Evolutionary conservation across 768 basidiomycete species (phyloP).

Genomic region (Tricholoma bakamatsutake): DNA sequence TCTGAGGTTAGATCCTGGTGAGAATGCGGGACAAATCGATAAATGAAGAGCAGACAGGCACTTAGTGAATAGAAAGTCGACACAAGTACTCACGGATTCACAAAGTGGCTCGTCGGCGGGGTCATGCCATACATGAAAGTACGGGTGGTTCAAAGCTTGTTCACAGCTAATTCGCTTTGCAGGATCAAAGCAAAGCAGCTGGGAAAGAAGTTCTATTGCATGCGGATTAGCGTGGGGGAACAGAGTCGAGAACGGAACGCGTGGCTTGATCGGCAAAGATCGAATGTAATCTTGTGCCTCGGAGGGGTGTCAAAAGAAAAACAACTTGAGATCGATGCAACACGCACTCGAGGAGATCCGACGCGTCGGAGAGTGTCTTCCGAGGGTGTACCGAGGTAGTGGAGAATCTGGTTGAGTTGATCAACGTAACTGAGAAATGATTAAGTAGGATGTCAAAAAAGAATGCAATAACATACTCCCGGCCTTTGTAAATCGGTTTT

Average conservation of each 20-base stretch:
- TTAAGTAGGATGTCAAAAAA: conserved; percentile 3
- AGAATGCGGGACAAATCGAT: not conserved
- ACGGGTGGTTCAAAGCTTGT: conserved; percentile 92
- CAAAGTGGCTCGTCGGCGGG: conserved; percentile 91
- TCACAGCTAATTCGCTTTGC: conserved; percentile 95
- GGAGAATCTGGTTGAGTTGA: conserved; percentile 95
- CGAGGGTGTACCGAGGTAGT: conserved; percentile 96
- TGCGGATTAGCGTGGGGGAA: conserved; percentile 93
- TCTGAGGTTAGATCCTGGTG: not conserved
- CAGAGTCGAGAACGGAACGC: conserved; percentile 85
- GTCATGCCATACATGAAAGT: conserved; percentile 96
- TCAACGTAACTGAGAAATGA: conserved; percentile 75
- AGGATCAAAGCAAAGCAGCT: conserved; percentile 94
- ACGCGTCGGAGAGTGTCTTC: conserved; percentile 96
- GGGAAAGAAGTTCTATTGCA: conserved; percentile 87
- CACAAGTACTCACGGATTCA: conserved; percentile 47
- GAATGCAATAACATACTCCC: conserved; percentile 61
- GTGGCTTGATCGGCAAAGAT: conserved; percentile 93
- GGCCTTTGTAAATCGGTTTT: conserved; percentile 94
- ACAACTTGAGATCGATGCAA: not conserved
- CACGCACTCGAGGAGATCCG: conserved; percentile 83
- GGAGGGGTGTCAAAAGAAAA: conserved; percentile 5
- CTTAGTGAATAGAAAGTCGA: not conserved
- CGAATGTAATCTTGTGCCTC: conserved; percentile 98
- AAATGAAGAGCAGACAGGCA: not conserved